A percentile compares a stretch with the other conserved stretches of the same genome.
Evolutionary conservation across 1,284 basidiomycete genomes (phyloP).

Genomic region (Ganoderma sinense): DNA sequence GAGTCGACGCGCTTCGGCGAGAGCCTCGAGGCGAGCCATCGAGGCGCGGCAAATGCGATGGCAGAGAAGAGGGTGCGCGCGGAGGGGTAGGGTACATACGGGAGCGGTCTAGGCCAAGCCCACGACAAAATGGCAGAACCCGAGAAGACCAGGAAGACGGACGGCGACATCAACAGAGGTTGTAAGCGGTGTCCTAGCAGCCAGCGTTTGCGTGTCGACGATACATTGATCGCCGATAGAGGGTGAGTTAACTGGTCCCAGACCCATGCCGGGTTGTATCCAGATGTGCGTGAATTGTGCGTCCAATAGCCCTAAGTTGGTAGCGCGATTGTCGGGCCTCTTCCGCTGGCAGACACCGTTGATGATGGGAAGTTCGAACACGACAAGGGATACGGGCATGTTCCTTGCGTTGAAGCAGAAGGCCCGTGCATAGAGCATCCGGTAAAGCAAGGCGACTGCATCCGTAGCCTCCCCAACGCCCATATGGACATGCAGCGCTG

Average conservation of each 20-base stretch:
- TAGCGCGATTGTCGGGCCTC: background rate
- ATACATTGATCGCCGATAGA: background rate
- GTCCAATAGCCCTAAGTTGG: background rate
- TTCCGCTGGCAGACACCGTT: background rate
- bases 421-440: background rate
- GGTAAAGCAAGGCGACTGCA: background rate
- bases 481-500: background rate
- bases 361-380: too few species aligned
- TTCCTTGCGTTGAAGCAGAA: background rate
- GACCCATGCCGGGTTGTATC: background rate
- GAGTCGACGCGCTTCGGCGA: conserved; percentile 1
- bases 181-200: background rate
- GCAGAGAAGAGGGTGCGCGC: background rate
- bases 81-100: background rate
- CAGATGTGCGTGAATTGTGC: background rate
- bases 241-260: background rate
- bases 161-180: background rate
- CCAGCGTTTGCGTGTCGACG: background rate
- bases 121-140: background rate
- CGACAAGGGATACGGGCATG: background rate
- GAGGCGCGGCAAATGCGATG: background rate
- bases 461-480: too few species aligned
- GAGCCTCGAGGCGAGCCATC: background rate
- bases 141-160: background rate
- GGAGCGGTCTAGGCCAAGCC: background rate